phyloP scores from a whole-genome alignment of 2,329 filamentous ascomycete species.

The Ophiocordyceps polyrhachis-furcata region DNA sequence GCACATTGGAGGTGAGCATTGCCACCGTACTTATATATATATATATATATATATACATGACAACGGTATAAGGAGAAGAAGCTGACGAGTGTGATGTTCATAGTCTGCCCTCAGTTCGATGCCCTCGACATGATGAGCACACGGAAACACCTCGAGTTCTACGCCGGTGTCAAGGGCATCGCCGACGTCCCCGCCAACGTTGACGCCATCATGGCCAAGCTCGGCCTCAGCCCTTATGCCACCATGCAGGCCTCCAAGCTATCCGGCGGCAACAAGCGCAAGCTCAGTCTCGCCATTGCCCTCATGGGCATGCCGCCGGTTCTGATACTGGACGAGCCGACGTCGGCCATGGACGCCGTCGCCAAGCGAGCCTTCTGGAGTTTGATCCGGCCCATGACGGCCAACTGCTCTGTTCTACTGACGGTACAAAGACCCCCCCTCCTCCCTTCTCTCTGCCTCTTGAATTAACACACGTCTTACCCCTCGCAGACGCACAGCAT shows the following conservation, averaged over 20 bases:
- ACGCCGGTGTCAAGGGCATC: constrained; percentile 62
- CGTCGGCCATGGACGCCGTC: constrained; percentile 67
- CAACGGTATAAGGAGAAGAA: background rate
- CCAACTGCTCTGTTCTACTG: constrained; percentile 55
- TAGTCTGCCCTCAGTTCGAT: constrained; percentile 63
- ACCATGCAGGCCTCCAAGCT: constrained; percentile 55
- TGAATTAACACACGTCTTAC: background rate
- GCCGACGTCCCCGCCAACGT: constrained; percentile 54
- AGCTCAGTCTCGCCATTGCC: constrained; percentile 66
- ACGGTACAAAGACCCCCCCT: constrained; percentile 22
- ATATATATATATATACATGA: too few species aligned
- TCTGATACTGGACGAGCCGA: constrained; percentile 67
- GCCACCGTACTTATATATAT: too few species aligned
- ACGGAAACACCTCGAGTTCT: constrained; percentile 61
- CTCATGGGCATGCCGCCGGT: constrained; percentile 74
- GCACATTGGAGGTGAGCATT: constrained; percentile 50
- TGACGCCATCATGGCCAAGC: constrained; percentile 48
- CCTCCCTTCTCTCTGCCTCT: background rate
- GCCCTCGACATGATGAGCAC: constrained; percentile 78
- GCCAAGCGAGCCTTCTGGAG: constrained; percentile 80
- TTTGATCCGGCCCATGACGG: constrained; percentile 51
- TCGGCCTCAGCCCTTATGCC: constrained; percentile 50
- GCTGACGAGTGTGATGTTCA: background rate
- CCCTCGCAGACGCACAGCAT: constrained; percentile 56
- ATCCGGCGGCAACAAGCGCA: constrained; percentile 74